Evolutionary conservation across 2,329 filamentous ascomycete genomes (phyloP), one percentile per base, ranked within the genome.

Genomic region (Eutypa lata): DNA sequence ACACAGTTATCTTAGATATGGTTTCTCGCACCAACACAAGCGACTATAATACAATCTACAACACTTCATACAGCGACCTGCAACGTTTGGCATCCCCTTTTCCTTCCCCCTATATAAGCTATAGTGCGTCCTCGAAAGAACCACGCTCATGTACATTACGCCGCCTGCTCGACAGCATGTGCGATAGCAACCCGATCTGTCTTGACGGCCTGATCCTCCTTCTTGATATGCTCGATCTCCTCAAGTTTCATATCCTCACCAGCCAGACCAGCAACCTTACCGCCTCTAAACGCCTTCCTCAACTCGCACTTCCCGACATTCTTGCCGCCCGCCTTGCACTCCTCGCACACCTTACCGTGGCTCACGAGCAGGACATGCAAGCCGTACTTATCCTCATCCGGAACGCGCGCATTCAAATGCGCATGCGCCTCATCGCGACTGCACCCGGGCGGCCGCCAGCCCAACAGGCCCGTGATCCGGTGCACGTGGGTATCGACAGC

Each of bases 401-500:
- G 77, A 2, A 81, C 69, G 28, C 61, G 63, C 3, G 70, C 73
- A 28, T 81, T 76, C n/a, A 81, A 64, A 49, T 81, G 78, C 21
- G 75, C 72, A 53, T 80, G 75, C 14, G 77, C 67, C 58, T 77
- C 73, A 49, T 80, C 77, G 13, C 77, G 65, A 7, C 55, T 68
- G 18, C 69, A 74, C 18, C 54, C 56, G 19, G 53, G 50, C 0
- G 78, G 78, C 19, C 77, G 60, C 78, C 78, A 81, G 2, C 76
- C 76, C 24, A 81, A 61, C 24, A 77, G 60, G 0, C 76, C 77
- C 18, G 76, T 71, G 52, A 81, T 71, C 16, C 78, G 70, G 59
- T 78, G 72, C 1, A 81, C 78, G 49, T 81, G 78, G 0, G 78
- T 81, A 56, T 81, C 78, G 33, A 81, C 78, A 3, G 78, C 77